phyloP scores from a whole-genome alignment of 1,284 basidiomycete genomes.

The Fomitopsis schrenkii region DNA sequence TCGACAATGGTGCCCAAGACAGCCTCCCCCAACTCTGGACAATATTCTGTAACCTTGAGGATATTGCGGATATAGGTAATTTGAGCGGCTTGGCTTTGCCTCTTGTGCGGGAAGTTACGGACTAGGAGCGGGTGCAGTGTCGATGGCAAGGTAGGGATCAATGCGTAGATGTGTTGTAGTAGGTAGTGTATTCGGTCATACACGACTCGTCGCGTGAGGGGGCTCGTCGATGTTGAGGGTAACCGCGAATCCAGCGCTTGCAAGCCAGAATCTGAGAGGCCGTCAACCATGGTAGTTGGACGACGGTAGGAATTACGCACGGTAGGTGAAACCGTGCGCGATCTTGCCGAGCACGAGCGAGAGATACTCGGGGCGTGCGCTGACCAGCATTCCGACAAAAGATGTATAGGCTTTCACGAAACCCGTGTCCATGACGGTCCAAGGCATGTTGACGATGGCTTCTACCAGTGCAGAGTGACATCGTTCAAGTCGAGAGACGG shows the following conservation, averaged over 20 bases:
- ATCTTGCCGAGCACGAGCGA: constrained; percentile 79
- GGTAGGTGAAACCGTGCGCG: constrained; percentile 83
- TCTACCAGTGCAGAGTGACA: constrained; percentile 83
- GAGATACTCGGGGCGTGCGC: constrained; percentile 92
- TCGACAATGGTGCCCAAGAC: constrained; percentile 87
- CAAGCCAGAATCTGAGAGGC: constrained; percentile 58
- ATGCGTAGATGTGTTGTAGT: constrained; percentile 78
- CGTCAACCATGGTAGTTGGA: not conserved
- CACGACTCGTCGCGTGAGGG: constrained; percentile 77
- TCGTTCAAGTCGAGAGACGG: constrained; percentile 77
- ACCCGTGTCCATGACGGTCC: constrained; percentile 82
- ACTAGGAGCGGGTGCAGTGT: constrained; percentile 84
- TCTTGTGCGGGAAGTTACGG: constrained; percentile 89
- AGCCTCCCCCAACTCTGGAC: constrained; percentile 83
- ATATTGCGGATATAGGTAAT: constrained; percentile 92
- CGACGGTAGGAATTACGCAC: constrained; percentile 46
- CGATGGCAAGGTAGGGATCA: constrained; percentile 87
- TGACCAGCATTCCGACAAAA: constrained; percentile 90
- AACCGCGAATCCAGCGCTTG: constrained; percentile 53
- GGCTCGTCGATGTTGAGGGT: constrained; percentile 60
- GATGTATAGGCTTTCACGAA: constrained; percentile 85
- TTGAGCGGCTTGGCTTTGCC: constrained; percentile 79
- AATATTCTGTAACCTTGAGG: constrained; percentile 83
- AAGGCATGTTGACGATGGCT: constrained; percentile 85
- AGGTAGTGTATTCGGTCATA: constrained; percentile 89